These are phyloP conservation scores for Binderoboletus segoi DNA, from an alignment of 1,284 basidiomycete species.

Conservation along the genomic window DNA sequence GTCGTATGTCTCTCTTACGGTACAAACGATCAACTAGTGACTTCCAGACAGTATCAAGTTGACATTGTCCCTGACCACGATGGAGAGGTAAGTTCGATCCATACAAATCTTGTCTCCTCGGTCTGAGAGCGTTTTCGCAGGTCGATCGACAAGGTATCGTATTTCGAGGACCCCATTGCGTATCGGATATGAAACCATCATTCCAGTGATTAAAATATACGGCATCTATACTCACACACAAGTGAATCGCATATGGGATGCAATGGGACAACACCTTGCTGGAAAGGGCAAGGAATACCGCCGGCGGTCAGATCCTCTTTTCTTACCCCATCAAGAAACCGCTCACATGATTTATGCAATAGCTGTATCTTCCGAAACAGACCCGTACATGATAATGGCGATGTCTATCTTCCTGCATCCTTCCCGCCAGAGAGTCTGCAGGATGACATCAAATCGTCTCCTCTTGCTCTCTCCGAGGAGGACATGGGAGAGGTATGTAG, in stretches of 20 bases:
- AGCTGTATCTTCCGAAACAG: constrained; percentile 50
- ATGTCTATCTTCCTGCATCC: constrained; percentile 46
- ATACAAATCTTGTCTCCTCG: neutral
- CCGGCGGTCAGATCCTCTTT: constrained; percentile 37
- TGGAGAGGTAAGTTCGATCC: constrained; percentile 42
- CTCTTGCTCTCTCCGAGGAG: constrained; percentile 22
- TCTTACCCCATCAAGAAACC: neutral
- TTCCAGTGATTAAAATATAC: constrained; percentile 59
- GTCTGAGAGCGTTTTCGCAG: constrained; percentile 31
- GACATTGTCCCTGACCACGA: constrained; percentile 59
- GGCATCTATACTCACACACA: constrained; percentile 66
- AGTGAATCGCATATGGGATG: constrained; percentile 60
- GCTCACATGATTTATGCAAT: constrained; percentile 1
- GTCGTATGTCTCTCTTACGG: constrained; percentile 47
- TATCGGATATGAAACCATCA: neutral
- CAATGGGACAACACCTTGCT: constrained; percentile 52
- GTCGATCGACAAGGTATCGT: constrained; percentile 55
- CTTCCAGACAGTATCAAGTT: constrained; percentile 56
- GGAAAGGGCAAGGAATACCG: constrained; percentile 58
- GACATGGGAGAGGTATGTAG: constrained; percentile 26
- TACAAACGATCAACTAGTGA: neutral
- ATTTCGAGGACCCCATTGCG: neutral
- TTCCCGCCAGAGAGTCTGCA: constrained; percentile 38
- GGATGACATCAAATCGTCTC: neutral
- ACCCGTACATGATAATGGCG: constrained; percentile 41